Evolutionary conservation across 73 alveolate species (phyloP).

Genomic region (Paramecium caudatum): DNA sequence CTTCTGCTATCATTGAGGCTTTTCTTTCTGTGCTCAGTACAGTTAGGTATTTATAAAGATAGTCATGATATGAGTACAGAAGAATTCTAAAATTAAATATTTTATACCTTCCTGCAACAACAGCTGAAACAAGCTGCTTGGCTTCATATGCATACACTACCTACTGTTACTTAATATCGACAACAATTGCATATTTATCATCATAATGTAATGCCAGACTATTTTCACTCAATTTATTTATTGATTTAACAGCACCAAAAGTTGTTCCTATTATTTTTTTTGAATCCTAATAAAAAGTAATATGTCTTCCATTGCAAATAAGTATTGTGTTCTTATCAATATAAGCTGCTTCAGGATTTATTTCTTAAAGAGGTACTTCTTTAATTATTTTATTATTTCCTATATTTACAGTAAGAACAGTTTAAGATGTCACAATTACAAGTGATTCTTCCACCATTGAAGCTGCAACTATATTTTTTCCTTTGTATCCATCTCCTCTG

Average conservation of each 20-base stretch:
- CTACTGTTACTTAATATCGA: not conserved
- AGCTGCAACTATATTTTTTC: not conserved
- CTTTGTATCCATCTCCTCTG: conserved; percentile 48
- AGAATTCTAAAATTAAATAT: not conserved
- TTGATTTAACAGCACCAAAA: not conserved
- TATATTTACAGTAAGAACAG: not conserved
- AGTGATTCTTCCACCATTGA: not conserved
- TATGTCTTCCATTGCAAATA: not conserved
- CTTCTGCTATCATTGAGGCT: conserved; percentile 13
- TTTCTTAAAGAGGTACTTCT: not conserved
- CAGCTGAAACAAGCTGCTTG: not conserved
- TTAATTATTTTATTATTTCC: conserved; percentile 13
- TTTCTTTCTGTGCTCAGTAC: conserved; percentile 41
- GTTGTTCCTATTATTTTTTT: not conserved
- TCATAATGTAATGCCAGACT: not conserved
- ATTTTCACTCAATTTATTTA: not conserved
- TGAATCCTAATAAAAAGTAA: not conserved
- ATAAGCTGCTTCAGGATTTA: not conserved
- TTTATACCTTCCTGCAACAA: not conserved
- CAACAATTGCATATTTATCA: not conserved
- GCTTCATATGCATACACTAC: not conserved
- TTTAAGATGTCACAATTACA: not conserved
- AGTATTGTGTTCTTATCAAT: not conserved
- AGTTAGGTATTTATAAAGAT: not conserved
- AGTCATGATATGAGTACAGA: not conserved